phyloP scores from a whole-genome alignment of 1,284 basidiomycete genomes.

The Peniophora sp. region DNA sequence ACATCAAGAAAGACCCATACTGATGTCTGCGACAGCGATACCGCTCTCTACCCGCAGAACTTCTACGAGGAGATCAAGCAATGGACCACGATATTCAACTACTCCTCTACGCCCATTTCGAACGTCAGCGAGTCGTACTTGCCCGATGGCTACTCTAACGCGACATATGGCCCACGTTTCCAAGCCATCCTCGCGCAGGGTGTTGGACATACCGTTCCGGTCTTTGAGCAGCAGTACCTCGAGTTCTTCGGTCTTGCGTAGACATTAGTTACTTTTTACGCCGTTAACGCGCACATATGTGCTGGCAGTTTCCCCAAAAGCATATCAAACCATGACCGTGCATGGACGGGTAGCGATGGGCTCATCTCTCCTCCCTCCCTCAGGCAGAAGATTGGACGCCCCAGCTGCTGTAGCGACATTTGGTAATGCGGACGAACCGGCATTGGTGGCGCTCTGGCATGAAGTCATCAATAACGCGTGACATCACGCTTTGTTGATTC shows the following conservation, averaged over 20 bases:
- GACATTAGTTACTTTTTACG: no score
- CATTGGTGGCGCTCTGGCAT: no score
- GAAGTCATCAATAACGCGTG: no score
- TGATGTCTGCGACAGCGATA: constrained; percentile 25
- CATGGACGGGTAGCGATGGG: no score
- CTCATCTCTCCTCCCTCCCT: no score
- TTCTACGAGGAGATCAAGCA: constrained; percentile 36
- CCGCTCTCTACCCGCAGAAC: constrained; percentile 41
- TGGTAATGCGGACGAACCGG: no score
- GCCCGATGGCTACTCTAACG: constrained; percentile 30
- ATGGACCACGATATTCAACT: constrained; percentile 35
- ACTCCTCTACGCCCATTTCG: constrained; percentile 27
- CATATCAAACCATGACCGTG: no score
- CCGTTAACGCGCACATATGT: no score
- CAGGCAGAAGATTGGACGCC: no score
- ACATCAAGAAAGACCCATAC: background rate
- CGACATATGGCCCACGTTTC: constrained; percentile 10
- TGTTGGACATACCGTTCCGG: constrained; percentile 4
- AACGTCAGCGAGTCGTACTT: constrained; percentile 29
- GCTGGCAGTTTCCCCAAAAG: no score
- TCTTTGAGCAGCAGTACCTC: constrained; percentile 2
- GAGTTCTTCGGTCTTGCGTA: constrained; percentile 2
- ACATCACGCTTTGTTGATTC: no score
- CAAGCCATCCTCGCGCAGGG: constrained; percentile 5
- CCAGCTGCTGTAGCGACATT: no score